Percentiles rank a stretch among this genome's conserved stretches.
These are phyloP conservation scores for Ramularia endophylla DNA, from an alignment of 2,329 filamentous ascomycete species.

Conservation along the genomic window DNA sequence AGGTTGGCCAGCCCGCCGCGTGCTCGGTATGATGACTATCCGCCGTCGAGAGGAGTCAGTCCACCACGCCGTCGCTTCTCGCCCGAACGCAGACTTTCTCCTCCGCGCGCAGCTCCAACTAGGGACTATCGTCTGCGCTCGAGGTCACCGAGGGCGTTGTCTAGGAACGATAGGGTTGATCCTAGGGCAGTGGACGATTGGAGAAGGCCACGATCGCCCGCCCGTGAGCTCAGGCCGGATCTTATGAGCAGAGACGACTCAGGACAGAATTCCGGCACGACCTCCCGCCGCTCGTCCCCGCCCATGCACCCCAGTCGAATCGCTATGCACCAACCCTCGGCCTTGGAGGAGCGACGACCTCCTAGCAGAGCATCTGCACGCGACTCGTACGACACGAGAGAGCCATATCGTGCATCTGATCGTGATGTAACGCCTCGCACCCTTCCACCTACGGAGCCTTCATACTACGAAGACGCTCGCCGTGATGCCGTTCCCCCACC, in stretches of 20 bases:
- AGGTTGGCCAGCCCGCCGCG: slow-evolving; percentile 35
- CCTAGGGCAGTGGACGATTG: slow-evolving; percentile 44
- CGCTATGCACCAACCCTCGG: slow-evolving; percentile 29
- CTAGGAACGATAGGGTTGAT: slow-evolving; percentile 44
- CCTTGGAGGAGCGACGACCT: slow-evolving; percentile 27
- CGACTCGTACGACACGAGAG: slow-evolving; percentile 23
- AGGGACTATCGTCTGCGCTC: slow-evolving; percentile 45
- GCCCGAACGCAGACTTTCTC: slow-evolving; percentile 33
- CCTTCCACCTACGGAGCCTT: slow-evolving; percentile 28
- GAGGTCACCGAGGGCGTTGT: slow-evolving; percentile 45
- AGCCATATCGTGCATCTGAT: slow-evolving; percentile 23
- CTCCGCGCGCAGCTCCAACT: slow-evolving; percentile 23
- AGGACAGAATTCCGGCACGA: slow-evolving; percentile 49
- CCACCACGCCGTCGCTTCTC: slow-evolving; percentile 38
- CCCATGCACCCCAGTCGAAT: slow-evolving; percentile 50
- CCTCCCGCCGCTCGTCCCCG: slow-evolving; percentile 58
- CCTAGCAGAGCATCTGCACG: slow-evolving; percentile 19
- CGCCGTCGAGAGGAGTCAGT: slow-evolving; percentile 32
- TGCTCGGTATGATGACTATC: slow-evolving; percentile 42
- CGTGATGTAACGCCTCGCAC: slow-evolving; percentile 24
- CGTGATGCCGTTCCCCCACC: slow-evolving; percentile 22
- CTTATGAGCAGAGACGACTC: slow-evolving; percentile 44
- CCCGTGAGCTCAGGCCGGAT: slow-evolving; percentile 27
- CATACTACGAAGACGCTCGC: slow-evolving; percentile 26
- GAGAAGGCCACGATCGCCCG: slow-evolving; percentile 50